Evolutionary conservation across 371 early-diverging fungal genomes (phyloP).

Genomic region (Actinomucor elegans): DNA sequence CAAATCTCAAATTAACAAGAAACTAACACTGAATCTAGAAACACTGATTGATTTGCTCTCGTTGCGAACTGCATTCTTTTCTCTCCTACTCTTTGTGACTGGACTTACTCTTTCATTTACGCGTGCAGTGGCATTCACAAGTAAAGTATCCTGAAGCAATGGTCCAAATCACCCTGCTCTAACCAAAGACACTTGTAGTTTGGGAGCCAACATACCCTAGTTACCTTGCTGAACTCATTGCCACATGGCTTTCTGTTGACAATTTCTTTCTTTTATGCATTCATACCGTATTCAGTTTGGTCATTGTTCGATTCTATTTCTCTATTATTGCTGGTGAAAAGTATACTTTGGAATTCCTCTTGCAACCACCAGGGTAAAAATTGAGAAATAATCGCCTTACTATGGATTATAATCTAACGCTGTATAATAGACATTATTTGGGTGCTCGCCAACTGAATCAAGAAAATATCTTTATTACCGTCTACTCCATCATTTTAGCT

Average conservation of each 20-base stretch:
- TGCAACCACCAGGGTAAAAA: conserved; percentile 19
- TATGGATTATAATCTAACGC: too few species aligned
- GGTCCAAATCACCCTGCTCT: neutral
- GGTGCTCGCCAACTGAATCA: conserved; percentile 43
- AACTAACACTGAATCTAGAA: neutral
- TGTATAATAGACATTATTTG: conserved; percentile 24
- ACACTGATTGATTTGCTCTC: neutral
- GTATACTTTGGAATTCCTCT: neutral
- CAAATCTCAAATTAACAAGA: neutral
- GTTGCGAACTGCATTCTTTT: neutral
- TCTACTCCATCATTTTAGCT: conserved; percentile 41
- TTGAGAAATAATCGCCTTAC: neutral
- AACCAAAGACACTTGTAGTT: conserved; percentile 1
- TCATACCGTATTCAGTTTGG: conserved; percentile 3
- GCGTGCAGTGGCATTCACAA: neutral
- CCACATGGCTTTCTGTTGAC: conserved; percentile 4
- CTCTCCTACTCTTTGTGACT: neutral
- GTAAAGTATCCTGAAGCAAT: neutral
- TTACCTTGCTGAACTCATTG: neutral
- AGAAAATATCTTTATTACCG: conserved; percentile 36
- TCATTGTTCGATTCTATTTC: conserved; percentile 15
- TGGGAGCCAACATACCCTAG: conserved; percentile 16
- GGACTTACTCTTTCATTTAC: neutral
- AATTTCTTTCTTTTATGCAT: neutral
- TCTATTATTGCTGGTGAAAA: conserved; percentile 12